Conservation (phyloP, 2,329 filamentous ascomycete genomes). For the Colletotrichum lini region DNA sequence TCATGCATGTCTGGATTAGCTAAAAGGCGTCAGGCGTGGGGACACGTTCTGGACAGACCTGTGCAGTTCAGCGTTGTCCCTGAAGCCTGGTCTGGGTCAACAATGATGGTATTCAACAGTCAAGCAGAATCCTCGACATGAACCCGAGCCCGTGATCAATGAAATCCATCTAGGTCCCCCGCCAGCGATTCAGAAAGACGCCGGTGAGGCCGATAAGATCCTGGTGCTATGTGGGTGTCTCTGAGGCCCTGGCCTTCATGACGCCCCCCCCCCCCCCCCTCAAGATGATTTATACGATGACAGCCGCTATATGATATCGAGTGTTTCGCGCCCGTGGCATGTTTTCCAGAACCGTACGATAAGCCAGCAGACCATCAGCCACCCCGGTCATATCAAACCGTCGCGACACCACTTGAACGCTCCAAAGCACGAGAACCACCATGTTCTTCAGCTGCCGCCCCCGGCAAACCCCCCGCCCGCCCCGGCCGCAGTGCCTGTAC, state of each 20-base stretch:
- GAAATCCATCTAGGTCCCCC: too few species aligned
- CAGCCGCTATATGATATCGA: neutral
- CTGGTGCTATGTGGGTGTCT: neutral
- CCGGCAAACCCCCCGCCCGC: neutral
- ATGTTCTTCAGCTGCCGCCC: slow-evolving; percentile 44
- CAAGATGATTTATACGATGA: slow-evolving; percentile 1
- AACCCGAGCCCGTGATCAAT: neutral
- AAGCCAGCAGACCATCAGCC: neutral
- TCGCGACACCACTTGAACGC: neutral
- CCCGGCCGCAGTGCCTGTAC: slow-evolving; percentile 30
- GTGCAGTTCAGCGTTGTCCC: too few species aligned
- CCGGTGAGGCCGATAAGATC: neutral
- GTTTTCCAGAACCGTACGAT: neutral
- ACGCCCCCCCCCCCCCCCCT: too few species aligned
- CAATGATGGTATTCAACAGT: neutral
- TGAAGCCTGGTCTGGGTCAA: neutral
- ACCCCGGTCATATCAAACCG: neutral
- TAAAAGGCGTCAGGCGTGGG: too few species aligned
- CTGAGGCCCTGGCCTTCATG: neutral
- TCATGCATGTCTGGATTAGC: too few species aligned
- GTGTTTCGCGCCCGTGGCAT: too few species aligned
- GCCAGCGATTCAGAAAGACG: neutral
- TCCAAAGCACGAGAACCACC: neutral
- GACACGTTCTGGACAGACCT: too few species aligned
- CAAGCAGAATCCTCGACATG: neutral